Evolutionary conservation across 805 yeast species (phyloP).

Genomic region (Saccharomycopsis babjevae): DNA sequence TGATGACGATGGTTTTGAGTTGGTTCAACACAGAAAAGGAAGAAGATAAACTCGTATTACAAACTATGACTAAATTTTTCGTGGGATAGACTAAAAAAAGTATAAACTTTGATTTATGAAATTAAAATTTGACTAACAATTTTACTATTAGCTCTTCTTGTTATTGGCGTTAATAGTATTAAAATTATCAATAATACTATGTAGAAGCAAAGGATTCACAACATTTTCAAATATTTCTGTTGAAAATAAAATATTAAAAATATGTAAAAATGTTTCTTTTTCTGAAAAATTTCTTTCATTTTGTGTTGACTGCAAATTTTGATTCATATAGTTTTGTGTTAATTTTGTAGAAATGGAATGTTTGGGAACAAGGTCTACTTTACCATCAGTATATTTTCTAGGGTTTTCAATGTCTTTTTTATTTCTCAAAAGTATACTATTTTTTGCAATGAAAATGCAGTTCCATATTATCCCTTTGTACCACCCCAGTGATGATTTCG

Average conservation of each 20-base stretch:
- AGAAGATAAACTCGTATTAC: constrained; percentile 18
- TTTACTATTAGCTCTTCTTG: background rate
- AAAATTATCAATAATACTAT: background rate
- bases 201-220: background rate
- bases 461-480: constrained; percentile 60
- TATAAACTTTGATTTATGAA: too few species aligned
- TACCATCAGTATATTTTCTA: background rate
- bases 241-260: background rate
- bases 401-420: background rate
- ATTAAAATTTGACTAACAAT: too few species aligned
- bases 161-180: background rate
- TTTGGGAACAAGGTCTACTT: background rate
- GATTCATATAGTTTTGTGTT: background rate
- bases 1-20: constrained; percentile 92
- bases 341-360: background rate
- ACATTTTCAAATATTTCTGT: background rate
- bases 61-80: background rate
- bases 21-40: constrained; percentile 54
- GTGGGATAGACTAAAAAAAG: too few species aligned
- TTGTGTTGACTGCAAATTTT: background rate
- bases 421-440: constrained; percentile 23
- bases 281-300: background rate
- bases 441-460: constrained; percentile 28
- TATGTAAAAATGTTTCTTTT: background rate
- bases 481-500: constrained; percentile 60